Conservation (phyloP, 148 eudicot genomes). For the Fagopyrum esculentum region DNA sequence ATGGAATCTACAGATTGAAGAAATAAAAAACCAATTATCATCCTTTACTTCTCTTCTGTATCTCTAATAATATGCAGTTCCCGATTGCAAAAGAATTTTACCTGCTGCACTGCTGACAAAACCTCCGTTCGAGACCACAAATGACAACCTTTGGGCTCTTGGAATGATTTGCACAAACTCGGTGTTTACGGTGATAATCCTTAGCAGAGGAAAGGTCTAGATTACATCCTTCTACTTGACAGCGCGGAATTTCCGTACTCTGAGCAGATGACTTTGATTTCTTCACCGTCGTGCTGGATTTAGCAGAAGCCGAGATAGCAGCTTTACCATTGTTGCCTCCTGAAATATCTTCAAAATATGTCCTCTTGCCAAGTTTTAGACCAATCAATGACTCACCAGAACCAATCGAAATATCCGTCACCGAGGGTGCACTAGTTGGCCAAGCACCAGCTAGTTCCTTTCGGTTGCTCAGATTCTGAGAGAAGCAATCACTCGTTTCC, state of each 20-base stretch:
- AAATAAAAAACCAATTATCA: background rate
- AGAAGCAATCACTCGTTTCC: constrained; percentile 36
- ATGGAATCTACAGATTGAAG: constrained; percentile 56
- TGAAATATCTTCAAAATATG: constrained; percentile 58
- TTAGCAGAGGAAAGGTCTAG: constrained; percentile 79
- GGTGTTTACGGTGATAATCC: constrained; percentile 81
- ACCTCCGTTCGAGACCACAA: constrained; percentile 72
- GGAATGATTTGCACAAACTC: constrained; percentile 81
- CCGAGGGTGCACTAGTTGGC: constrained; percentile 33
- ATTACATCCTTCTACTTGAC: constrained; percentile 92
- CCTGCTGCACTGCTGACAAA: constrained; percentile 99
- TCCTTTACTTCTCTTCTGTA: background rate
- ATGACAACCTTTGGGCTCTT: constrained; percentile 71
- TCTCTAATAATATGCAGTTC: background rate
- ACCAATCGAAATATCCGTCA: constrained; percentile 47
- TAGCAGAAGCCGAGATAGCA: constrained; percentile 26
- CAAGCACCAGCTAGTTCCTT: constrained; percentile 32
- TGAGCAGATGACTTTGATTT: constrained; percentile 42
- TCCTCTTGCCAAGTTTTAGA: constrained; percentile 77
- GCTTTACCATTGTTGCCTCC: constrained; percentile 33
- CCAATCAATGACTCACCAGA: constrained; percentile 82
- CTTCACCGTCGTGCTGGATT: constrained; percentile 37
- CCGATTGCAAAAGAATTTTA: constrained; percentile 18
- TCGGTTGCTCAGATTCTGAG: constrained; percentile 34
- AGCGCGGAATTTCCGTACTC: constrained; percentile 30